Base-by-base conservation (phyloP, 352 stramenopile species). In the Achlya hypogyna region DNA sequence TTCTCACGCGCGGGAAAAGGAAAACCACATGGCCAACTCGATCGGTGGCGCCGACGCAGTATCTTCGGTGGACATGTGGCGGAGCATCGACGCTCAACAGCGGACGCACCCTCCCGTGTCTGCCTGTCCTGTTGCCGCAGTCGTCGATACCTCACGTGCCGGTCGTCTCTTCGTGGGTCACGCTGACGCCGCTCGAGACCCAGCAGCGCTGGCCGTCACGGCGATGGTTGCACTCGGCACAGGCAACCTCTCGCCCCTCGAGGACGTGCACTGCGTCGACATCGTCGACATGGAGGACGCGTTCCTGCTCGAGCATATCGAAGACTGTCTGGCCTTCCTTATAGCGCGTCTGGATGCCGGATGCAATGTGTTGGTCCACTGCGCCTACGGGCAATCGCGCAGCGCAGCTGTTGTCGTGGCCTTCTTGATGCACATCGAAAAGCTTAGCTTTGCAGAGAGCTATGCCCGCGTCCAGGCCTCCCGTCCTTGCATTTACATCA, bases 241-340 rank as follows among this genome's bases (percentile, higher is more conserved):
- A 6, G 78, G 76, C 6, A 71, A 78, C 43, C 71, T 92, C 25
- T 66, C 78, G 38, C 51, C 23, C 22, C 53, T 85, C 70, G 45
- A 42, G 53, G 66, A 75, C 35, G 72, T 83, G 27, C 70, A 86
- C 51, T 45, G 74, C 14, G 73, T 92, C 27, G 81, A 87, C 56
- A 79, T 92, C 28, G 51, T 92, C 25, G 83, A 92, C 53, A 84
- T 90, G 80, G 81, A 92, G 53, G 75, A 90, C 43, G 74, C 88
- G 65, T 69, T 90, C 18, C 59, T 92, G 22, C 58, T 92, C n/a
- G 64, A 71, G 22, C 76, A 90, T 59, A 83, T 92, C n/a, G 51
- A 74, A 2, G 54, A 74, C 38, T 89, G 83, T 60, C 72, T 83
- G 28, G 62, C 51, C 6, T 86, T 86, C 52, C 45, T 87, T 10